Evolutionary conservation across 495 filamentous ascomycete genomes (phyloP).

Genomic region (Aspergillus egyptiacus): DNA sequence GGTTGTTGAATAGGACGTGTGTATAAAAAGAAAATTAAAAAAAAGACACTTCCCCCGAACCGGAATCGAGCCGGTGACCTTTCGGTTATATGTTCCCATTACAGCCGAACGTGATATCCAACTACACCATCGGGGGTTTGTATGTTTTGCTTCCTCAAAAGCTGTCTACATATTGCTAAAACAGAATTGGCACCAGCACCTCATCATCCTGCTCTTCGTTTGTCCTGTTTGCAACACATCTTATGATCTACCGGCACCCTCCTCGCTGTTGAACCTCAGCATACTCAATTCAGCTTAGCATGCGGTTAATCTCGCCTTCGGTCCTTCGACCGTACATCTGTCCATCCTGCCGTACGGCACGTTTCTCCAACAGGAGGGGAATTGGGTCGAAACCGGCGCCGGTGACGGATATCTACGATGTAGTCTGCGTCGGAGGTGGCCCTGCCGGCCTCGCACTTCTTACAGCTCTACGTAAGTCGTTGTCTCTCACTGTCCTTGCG

Average conservation of each 20-base stretch:
- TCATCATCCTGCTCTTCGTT: too few species aligned
- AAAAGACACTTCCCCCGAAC: background rate
- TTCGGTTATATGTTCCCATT: too few species aligned
- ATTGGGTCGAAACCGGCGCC: conserved; percentile 25
- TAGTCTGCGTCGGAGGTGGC: conserved; percentile 94
- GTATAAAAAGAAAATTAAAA: background rate
- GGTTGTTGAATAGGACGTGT: too few species aligned
- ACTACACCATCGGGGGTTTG: too few species aligned
- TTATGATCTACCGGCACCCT: conserved; percentile 2
- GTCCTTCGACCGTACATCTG: conserved; percentile 38
- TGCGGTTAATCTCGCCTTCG: conserved; percentile 33
- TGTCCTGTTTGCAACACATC: conserved; percentile 23
- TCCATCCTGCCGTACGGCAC: conserved; percentile 34
- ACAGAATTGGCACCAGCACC: background rate
- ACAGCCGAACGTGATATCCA: too few species aligned
- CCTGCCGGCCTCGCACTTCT: conserved; percentile 87
- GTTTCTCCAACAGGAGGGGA: conserved; percentile 23
- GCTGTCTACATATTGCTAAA: too few species aligned
- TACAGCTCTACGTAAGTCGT: conserved; percentile 69
- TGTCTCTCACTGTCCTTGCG: background rate
- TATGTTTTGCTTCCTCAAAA: too few species aligned
- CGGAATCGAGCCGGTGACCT: background rate
- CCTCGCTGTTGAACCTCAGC: background rate
- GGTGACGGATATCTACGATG: conserved; percentile 67
- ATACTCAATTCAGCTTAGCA: conserved; percentile 19